phyloP scores from a whole-genome alignment of 208 protist species.

The Leishmania amazonensis region DNA sequence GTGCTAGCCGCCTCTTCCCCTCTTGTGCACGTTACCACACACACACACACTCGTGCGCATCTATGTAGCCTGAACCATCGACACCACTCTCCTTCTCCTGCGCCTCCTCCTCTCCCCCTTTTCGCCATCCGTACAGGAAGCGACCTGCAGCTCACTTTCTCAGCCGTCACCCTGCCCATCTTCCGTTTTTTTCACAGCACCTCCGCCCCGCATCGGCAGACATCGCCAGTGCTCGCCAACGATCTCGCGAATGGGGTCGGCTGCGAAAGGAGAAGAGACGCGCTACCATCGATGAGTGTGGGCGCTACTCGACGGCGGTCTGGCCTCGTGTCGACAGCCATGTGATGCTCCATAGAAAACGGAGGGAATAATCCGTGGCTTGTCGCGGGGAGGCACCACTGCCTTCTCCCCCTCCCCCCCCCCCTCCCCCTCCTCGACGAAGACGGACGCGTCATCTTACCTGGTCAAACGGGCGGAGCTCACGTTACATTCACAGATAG shows the following conservation, averaged over 20 bases:
- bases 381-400: not conserved
- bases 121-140: not conserved
- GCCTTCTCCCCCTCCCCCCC: no score
- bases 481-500: not conserved
- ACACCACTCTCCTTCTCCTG: not conserved
- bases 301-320: not conserved
- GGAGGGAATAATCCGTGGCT: not conserved
- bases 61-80: no score
- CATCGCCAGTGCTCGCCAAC: not conserved
- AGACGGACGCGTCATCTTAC: no score
- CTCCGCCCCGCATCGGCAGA: not conserved
- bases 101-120: slow-evolving; percentile 12
- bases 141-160: no score
- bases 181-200: not conserved
- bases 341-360: not conserved
- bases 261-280: not conserved
- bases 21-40: not conserved
- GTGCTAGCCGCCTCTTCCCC: not conserved
- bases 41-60: not conserved
- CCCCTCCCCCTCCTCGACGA: not conserved
- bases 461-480: not conserved
- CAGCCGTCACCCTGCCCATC: no score
- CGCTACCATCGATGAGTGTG: not conserved
- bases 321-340: not conserved
- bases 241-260: not conserved